Percentiles rank a stretch among this genome's conserved stretches.
phyloP scores from a whole-genome alignment of 2,329 filamentous ascomycete species.

The Blastomyces silverae region DNA sequence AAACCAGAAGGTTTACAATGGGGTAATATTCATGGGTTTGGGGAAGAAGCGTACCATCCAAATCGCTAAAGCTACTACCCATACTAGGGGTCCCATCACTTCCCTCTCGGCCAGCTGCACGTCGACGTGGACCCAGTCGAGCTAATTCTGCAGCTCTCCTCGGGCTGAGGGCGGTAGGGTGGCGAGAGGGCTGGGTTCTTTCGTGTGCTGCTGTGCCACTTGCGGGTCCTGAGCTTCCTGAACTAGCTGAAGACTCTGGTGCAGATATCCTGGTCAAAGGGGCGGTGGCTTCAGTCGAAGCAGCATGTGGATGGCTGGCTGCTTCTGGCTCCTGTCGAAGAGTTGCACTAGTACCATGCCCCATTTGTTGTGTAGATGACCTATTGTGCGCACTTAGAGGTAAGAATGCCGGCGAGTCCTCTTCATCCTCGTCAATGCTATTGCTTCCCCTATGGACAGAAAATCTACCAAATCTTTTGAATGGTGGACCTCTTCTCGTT shows the following conservation, averaged over 20 bases:
- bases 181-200: constrained; percentile 20
- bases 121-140: constrained; percentile 43
- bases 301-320: constrained; percentile 27
- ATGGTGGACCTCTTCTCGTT: constrained; percentile 26
- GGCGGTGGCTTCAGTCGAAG: constrained; percentile 25
- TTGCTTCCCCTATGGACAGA: constrained; percentile 27
- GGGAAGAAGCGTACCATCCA: constrained; percentile 46
- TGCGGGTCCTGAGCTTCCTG: constrained; percentile 35
- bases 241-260: constrained; percentile 33
- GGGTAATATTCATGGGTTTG: neutral
- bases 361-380: constrained; percentile 23
- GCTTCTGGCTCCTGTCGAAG: constrained; percentile 34
- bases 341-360: constrained; percentile 38
- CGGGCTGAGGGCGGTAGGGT: constrained; percentile 33
- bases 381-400: constrained; percentile 31
- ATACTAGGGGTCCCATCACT: constrained; percentile 55
- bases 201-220: constrained; percentile 24
- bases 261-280: constrained; percentile 22
- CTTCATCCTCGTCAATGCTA: constrained; percentile 35
- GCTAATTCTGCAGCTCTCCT: constrained; percentile 46
- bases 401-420: constrained; percentile 44
- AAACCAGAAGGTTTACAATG: neutral
- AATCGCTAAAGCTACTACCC: constrained; percentile 60
- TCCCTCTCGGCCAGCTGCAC: constrained; percentile 35
- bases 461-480: constrained; percentile 37